Percentiles rank a stretch among this genome's conserved stretches.
These are phyloP conservation scores for Camillea tinctor DNA, from an alignment of 2,329 filamentous ascomycete species.

Conservation along the genomic window DNA sequence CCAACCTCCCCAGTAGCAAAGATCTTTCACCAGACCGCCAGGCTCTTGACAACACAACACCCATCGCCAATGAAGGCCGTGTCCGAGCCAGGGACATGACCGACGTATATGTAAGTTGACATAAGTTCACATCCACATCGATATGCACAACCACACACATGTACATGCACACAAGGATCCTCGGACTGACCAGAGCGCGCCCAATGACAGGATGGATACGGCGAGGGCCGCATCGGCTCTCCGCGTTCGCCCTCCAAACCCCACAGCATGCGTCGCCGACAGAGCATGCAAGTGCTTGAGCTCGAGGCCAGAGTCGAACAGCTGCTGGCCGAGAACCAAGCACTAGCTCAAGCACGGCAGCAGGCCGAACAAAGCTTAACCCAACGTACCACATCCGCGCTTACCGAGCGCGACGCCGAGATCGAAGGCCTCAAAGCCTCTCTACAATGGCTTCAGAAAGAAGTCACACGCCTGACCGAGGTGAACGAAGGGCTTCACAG, in stretches of 20 bases:
- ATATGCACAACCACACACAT: conserved; percentile 10
- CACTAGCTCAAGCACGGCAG: background rate
- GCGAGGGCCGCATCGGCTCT: conserved; percentile 81
- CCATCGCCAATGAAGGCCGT: conserved; percentile 84
- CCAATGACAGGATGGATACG: conserved; percentile 78
- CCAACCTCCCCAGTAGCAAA: conserved; percentile 41
- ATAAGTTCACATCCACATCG: conserved; percentile 18
- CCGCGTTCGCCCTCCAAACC: conserved; percentile 91
- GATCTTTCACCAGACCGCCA: conserved; percentile 36
- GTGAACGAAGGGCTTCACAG: conserved; percentile 78
- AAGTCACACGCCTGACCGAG: conserved; percentile 76
- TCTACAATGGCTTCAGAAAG: conserved; percentile 76
- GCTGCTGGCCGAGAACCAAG: conserved; percentile 77
- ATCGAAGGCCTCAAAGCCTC: conserved; percentile 79
- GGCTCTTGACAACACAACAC: conserved; percentile 47
- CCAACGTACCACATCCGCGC: conserved; percentile 64
- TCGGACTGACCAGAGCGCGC: conserved; percentile 14
- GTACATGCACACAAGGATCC: too few relatives aligned
- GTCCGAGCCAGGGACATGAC: conserved; percentile 82
- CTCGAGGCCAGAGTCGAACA: conserved; percentile 84
- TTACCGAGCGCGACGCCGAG: conserved; percentile 82
- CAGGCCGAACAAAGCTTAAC: conserved; percentile 66
- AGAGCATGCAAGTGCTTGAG: conserved; percentile 96
- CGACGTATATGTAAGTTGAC: conserved; percentile 82
- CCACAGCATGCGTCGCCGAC: conserved; percentile 92